A percentile compares a stretch with the other conserved stretches of the same genome.
phyloP scores from a whole-genome alignment of 2,329 filamentous ascomycete genomes.

The Cladorrhinum sp. region DNA sequence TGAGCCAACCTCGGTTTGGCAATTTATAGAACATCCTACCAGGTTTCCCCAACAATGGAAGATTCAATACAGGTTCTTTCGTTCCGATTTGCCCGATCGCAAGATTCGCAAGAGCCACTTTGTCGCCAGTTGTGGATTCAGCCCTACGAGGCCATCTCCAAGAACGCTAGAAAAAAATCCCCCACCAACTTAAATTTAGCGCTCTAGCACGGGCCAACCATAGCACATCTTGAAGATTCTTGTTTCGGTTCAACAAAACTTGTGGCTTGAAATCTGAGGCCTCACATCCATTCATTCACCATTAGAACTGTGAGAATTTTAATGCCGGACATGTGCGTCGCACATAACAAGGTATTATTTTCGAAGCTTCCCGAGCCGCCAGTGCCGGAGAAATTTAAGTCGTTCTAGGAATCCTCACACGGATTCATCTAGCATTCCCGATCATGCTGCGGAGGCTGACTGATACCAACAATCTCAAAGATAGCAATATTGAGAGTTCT shows the following conservation, averaged over 20 bases:
- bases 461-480: too few relatives aligned
- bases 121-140: background rate
- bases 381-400: background rate
- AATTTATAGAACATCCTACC: background rate
- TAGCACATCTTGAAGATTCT: background rate
- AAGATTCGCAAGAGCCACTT: background rate
- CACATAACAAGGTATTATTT: too few relatives aligned
- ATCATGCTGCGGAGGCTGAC: too few relatives aligned
- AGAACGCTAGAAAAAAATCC: background rate
- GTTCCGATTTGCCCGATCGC: background rate
- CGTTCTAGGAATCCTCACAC: too few relatives aligned
- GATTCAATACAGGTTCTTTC: background rate
- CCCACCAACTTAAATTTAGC: constrained; percentile 4
- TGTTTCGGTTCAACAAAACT: too few relatives aligned
- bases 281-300: background rate
- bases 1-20: background rate
- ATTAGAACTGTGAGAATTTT: too few relatives aligned
- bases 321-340: too few relatives aligned
- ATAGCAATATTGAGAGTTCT: too few relatives aligned
- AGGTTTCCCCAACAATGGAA: background rate
- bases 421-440: too few relatives aligned
- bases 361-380: too few relatives aligned
- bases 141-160: constrained; percentile 3
- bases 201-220: constrained; percentile 4
- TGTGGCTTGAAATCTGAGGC: background rate